These are phyloP conservation scores for Ophiocordyceps australis DNA, from an alignment of 2,329 filamentous ascomycete species.

Conservation along the genomic window DNA sequence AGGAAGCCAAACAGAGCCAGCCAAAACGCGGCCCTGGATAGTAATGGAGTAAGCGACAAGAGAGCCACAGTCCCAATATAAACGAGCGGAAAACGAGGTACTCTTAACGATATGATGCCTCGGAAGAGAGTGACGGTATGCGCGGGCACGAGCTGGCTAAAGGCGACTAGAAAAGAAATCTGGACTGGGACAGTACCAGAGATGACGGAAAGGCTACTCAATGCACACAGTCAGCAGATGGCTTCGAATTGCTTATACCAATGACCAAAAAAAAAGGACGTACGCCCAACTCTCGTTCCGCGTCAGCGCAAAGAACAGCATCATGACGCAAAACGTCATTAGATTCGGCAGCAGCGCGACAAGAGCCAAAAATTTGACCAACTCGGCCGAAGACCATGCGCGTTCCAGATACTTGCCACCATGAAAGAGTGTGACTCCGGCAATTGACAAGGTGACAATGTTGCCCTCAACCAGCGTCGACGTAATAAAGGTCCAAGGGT, in stretches of 20 bases:
- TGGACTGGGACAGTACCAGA: conserved; percentile 80
- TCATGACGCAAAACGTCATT: conserved; percentile 53
- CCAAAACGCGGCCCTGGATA: conserved; percentile 57
- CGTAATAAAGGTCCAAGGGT: conserved; percentile 83
- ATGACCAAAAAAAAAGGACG: no score
- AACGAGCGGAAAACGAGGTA: conserved; percentile 53
- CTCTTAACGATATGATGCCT: conserved; percentile 73
- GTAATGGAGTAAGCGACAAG: conserved; percentile 35
- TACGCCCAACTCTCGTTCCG: conserved; percentile 52
- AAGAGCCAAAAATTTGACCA: conserved; percentile 75
- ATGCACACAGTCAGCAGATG: background rate
- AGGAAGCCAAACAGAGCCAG: conserved; percentile 69
- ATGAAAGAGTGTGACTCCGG: conserved; percentile 66
- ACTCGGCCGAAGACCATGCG: conserved; percentile 84
- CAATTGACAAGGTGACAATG: conserved; percentile 66
- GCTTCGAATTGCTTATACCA: no score
- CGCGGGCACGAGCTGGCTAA: conserved; percentile 93
- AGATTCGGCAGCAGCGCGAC: conserved; percentile 66
- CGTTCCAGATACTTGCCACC: conserved; percentile 89
- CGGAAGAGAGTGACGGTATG: conserved; percentile 92
- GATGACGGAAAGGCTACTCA: conserved; percentile 53
- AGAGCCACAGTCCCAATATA: conserved; percentile 58
- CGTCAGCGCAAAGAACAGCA: conserved; percentile 55
- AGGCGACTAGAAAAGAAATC: conserved; percentile 85
- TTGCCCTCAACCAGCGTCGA: conserved; percentile 87